Evolutionary conservation across 2,329 filamentous ascomycete genomes (phyloP).

Genomic region (Pseudodiploospora longispora): DNA sequence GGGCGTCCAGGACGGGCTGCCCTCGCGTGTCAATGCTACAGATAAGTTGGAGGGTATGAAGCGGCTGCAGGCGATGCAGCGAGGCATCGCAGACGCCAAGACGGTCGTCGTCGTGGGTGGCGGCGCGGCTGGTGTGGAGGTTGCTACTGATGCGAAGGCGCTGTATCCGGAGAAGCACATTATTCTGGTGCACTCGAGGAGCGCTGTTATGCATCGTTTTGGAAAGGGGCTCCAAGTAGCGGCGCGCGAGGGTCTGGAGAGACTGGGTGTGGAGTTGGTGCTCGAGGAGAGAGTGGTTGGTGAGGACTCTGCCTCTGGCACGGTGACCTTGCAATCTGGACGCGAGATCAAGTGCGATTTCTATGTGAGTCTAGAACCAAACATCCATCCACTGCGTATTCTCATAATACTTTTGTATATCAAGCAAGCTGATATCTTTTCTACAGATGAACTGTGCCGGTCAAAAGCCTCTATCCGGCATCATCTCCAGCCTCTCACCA

Average conservation of each 20-base stretch:
- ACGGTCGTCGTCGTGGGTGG: slow-evolving; percentile 47
- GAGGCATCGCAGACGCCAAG: slow-evolving; percentile 31
- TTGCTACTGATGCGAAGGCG: slow-evolving; percentile 51
- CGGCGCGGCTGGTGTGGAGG: slow-evolving; percentile 54
- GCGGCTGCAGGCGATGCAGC: slow-evolving; percentile 38
- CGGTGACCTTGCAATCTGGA: slow-evolving; percentile 38
- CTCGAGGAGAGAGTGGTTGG: slow-evolving; percentile 39
- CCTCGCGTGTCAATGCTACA: slow-evolving; percentile 37
- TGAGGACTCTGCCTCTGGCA: slow-evolving; percentile 26
- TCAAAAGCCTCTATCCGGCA: slow-evolving; percentile 45
- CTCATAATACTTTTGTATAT: not conserved
- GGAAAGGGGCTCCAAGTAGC: slow-evolving; percentile 32
- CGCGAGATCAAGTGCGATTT: slow-evolving; percentile 40
- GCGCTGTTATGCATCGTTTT: slow-evolving; percentile 44
- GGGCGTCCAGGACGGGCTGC: slow-evolving; percentile 33
- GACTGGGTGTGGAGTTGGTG: slow-evolving; percentile 41
- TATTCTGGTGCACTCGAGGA: slow-evolving; percentile 49
- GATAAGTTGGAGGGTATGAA: slow-evolving; percentile 34
- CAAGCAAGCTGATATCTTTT: not conserved
- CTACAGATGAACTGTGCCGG: slow-evolving; percentile 50
- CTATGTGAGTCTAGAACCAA: slow-evolving; percentile 28
- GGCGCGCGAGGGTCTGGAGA: slow-evolving; percentile 32
- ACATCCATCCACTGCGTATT: not conserved
- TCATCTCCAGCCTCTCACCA: slow-evolving; percentile 36
- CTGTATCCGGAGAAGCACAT: slow-evolving; percentile 48